Evolutionary conservation across 2,329 filamentous ascomycete genomes (phyloP), one percentile per base, ranked within the genome.

Genomic region (Endocalyx cinctus): DNA sequence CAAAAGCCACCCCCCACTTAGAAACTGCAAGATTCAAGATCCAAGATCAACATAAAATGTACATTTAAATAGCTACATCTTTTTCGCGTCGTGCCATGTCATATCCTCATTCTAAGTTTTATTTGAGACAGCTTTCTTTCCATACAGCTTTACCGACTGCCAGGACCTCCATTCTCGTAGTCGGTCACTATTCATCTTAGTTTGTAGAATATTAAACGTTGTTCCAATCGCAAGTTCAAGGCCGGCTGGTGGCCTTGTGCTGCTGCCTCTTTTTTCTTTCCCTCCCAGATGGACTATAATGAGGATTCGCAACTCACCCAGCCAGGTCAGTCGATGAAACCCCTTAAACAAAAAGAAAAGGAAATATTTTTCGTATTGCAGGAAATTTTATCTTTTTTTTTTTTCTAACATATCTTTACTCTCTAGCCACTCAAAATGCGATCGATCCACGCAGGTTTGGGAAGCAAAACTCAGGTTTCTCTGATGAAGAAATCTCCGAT

Each of bases 401-500:
- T 17, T 25, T 19, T 11, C 22, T 29, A n/a, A 23, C n/a, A 8
- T 8, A 8, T 34, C 37, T 36, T 26, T 33, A 22, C 22, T 17
- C 33, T 17, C 42, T 45, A 78, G 80, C 82, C 35, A 94, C 88
- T 12, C 88, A 94, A 57, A 80, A 79, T 55, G 78, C 84, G 51
- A 67, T 88, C 45, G 88, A 96, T 57, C 87, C 87, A 25, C 78
- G 87, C 42, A 80, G 87, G 34, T 58, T 85, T 41, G 87, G 87
- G 35, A 73, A 82, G 55, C 84, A 87, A 59, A 85, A 87, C 55
- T 92, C 87, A 25, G 87, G 86, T 35, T 79, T 96, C 41, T 82
- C 76, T 33, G 82, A 89, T 47, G 76, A 85, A 45, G 89, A 95
- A 57, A 76, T 92, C 31, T 77, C 86, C 41, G 89, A 96, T 61